These are phyloP conservation scores for Haematococcus lacustris DNA, from an alignment of 139 green algal species.

Conservation along the genomic window DNA sequence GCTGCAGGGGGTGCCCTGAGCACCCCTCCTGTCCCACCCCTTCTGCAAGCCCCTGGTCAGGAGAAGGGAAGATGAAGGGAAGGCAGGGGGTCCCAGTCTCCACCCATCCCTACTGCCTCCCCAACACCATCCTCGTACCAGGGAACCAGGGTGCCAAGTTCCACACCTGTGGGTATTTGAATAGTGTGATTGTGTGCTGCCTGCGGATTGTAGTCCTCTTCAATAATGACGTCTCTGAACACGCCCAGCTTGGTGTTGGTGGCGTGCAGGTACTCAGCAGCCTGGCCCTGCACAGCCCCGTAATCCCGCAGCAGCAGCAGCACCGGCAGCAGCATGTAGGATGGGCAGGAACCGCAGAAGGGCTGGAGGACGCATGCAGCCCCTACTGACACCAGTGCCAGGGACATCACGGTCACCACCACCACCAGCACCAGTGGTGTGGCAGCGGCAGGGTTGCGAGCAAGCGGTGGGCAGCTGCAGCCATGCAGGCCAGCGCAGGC, in stretches of 20 bases:
- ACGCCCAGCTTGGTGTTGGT: conserved; percentile 50
- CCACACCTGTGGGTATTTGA: conserved; percentile 21
- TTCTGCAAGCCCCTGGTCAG: no score
- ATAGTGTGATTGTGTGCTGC: conserved; percentile 15
- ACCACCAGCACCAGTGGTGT: neutral
- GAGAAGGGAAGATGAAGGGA: no score
- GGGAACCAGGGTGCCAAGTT: no score
- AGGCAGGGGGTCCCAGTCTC: no score
- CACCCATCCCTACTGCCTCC: no score
- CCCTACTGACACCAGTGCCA: neutral
- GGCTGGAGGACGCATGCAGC: neutral
- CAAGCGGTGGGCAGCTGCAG: no score
- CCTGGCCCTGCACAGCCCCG: neutral
- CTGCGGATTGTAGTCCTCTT: conserved; percentile 54
- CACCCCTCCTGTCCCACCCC: no score
- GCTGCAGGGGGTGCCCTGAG: no score
- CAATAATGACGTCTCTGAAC: conserved; percentile 55
- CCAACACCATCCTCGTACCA: no score
- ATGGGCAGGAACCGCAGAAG: neutral
- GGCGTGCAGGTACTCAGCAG: conserved; percentile 31
- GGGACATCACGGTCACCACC: neutral
- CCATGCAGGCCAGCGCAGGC: no score
- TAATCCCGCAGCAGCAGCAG: neutral
- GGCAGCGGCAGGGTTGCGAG: neutral
- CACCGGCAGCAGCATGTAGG: neutral